Percentiles rank a stretch among this genome's conserved stretches.
These are phyloP conservation scores for Globisporangium acanthophoron DNA, from an alignment of 352 stramenopile genomes.

Conservation along the genomic window DNA sequence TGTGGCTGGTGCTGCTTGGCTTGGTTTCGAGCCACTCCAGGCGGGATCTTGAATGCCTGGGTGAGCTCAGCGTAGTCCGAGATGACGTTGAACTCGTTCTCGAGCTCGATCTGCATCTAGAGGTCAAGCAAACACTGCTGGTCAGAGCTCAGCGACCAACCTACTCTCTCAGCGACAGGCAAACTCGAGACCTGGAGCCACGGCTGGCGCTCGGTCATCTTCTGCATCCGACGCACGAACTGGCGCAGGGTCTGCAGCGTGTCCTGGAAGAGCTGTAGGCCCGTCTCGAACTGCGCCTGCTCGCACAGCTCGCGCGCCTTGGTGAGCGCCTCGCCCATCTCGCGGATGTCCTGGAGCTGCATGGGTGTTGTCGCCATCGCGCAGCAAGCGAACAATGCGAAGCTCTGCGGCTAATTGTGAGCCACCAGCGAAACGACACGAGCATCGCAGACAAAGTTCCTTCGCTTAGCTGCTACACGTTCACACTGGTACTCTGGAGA, in stretches of 20 bases:
- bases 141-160: background rate
- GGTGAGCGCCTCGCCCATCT: conserved; percentile 62
- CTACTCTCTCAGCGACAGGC: background rate
- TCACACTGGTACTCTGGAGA: too few relatives aligned
- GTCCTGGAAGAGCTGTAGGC: conserved; percentile 52
- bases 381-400: background rate
- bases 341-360: conserved; percentile 56
- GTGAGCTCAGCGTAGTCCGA: conserved; percentile 73
- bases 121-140: background rate
- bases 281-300: conserved; percentile 58
- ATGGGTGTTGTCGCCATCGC: conserved; percentile 28
- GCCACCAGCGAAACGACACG: background rate
- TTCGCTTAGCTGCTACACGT: background rate
- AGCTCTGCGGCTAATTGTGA: background rate
- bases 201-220: conserved; percentile 69
- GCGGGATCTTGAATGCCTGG: conserved; percentile 55
- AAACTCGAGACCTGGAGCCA: conserved; percentile 54
- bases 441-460: background rate
- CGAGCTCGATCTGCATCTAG: conserved; percentile 77
- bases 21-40: conserved; percentile 16
- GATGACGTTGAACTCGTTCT: conserved; percentile 75
- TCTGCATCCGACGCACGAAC: conserved; percentile 62
- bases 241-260: conserved; percentile 51
- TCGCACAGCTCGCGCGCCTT: conserved; percentile 52
- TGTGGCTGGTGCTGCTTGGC: conserved; percentile 24